These are phyloP conservation scores for Kingdonia uniflora DNA, from an alignment of 164 flowering plant genomes.

Conservation along the genomic window DNA sequence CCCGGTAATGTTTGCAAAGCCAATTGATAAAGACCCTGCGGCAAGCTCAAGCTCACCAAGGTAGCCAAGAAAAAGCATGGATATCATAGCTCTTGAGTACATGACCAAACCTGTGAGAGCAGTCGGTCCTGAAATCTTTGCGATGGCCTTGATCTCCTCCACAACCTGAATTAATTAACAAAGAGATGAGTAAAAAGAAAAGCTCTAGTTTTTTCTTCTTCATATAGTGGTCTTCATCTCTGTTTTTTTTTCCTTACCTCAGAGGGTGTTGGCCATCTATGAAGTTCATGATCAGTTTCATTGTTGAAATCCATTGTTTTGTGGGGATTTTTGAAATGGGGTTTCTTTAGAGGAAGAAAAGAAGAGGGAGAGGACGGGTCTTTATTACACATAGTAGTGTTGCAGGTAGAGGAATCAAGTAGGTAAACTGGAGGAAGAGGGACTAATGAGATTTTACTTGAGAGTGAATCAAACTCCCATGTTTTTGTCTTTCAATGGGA, in stretches of 20 bases:
- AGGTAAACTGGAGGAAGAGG: not conserved
- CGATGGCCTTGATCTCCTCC: conserved; percentile 73
- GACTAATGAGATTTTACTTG: not conserved
- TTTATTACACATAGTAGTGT: conserved; percentile 52
- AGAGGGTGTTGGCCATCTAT: conserved; percentile 67
- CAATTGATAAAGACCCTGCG: conserved; percentile 84
- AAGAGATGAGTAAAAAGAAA: not conserved
- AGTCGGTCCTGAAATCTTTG: conserved; percentile 78
- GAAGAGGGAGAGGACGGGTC: conserved; percentile 43
- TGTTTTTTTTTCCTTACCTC: conserved; percentile 38
- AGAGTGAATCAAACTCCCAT: not conserved
- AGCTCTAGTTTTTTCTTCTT: not conserved
- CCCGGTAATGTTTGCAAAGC: conserved; percentile 91
- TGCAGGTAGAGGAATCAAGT: not conserved
- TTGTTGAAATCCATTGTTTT: conserved; percentile 23
- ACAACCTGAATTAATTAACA: conserved; percentile 34
- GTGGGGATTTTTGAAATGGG: conserved; percentile 25
- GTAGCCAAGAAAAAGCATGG: conserved; percentile 84
- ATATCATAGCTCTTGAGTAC: conserved; percentile 86
- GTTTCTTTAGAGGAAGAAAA: conserved; percentile 28
- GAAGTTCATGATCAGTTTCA: conserved; percentile 31
- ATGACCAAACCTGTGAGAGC: conserved; percentile 59
- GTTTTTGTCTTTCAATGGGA: conserved; percentile 4
- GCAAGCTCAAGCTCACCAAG: conserved; percentile 92
- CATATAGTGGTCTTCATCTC: not conserved